A percentile compares a stretch with the other conserved stretches of the same genome.
These are phyloP conservation scores for Gastrolobium bilobum DNA, from an alignment of 306 rosid genomes.

Conservation along the genomic window DNA sequence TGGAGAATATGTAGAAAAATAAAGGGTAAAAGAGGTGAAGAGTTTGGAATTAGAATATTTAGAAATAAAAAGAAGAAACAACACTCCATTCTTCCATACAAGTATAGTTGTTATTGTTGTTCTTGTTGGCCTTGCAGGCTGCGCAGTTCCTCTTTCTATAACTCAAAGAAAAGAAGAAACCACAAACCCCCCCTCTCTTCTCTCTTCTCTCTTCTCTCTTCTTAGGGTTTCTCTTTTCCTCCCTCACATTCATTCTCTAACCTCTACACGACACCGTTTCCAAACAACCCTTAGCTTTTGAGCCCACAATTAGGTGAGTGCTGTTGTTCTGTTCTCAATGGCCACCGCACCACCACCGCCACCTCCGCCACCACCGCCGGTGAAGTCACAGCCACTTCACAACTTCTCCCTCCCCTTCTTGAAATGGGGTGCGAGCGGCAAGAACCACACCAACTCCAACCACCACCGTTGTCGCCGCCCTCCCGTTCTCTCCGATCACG, in stretches of 20 bases:
- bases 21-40: background rate
- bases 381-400: conserved; percentile 89
- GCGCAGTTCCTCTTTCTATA: too few species aligned
- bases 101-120: too few species aligned
- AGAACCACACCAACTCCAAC: conserved; percentile 63
- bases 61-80: too few species aligned
- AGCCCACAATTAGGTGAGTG: background rate
- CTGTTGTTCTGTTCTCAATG: conserved; percentile 50
- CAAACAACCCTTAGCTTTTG: too few species aligned
- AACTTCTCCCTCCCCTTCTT: conserved; percentile 81
- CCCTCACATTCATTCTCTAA: too few species aligned
- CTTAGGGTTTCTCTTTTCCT: too few species aligned
- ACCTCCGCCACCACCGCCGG: conserved; percentile 54
- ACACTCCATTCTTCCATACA: too few species aligned
- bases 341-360: conserved; percentile 67
- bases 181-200: too few species aligned
- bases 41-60: background rate
- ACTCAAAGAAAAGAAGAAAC: too few species aligned
- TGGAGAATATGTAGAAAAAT: background rate
- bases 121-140: too few species aligned
- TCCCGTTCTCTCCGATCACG: conserved; percentile 47
- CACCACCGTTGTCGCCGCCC: conserved; percentile 72
- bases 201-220: too few species aligned
- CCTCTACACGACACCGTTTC: too few species aligned
- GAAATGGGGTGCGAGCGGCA: conserved; percentile 80